phyloP scores from a whole-genome alignment of 2,329 filamentous ascomycete genomes.

The Coniochaeta sp. region DNA sequence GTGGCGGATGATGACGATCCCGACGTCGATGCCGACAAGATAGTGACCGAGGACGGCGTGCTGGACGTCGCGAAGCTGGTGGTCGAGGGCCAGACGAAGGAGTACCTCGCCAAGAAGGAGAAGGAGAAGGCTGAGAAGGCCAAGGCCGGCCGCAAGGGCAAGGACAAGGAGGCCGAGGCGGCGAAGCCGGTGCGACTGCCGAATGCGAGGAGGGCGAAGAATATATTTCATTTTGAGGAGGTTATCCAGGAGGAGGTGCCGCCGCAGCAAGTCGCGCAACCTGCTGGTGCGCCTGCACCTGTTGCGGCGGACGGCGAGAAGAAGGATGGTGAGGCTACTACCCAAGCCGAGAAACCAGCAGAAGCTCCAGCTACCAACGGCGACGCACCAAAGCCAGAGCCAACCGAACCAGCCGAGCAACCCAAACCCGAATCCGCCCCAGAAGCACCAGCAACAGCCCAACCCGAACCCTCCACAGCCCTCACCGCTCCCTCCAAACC shows the following conservation, averaged over 20 bases:
- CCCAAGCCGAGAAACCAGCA: background rate
- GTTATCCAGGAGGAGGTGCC: slow-evolving; percentile 47
- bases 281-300: slow-evolving; percentile 1
- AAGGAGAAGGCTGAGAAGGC: slow-evolving; percentile 66
- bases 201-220: slow-evolving; percentile 64
- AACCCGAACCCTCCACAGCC: slow-evolving; percentile 7
- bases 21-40: slow-evolving; percentile 31
- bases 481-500: slow-evolving; percentile 16
- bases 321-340: slow-evolving; percentile 5
- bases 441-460: slow-evolving; percentile 11
- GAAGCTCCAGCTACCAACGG: slow-evolving; percentile 2
- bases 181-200: slow-evolving; percentile 56
- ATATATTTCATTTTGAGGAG: slow-evolving; percentile 70
- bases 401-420: background rate
- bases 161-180: slow-evolving; percentile 47
- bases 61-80: slow-evolving; percentile 82
- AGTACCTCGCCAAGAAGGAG: slow-evolving; percentile 78
- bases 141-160: slow-evolving; percentile 52
- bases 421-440: slow-evolving; percentile 1
- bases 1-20: slow-evolving; percentile 27
- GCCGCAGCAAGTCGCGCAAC: slow-evolving; percentile 5
- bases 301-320: slow-evolving; percentile 1
- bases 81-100: slow-evolving; percentile 71
- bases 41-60: slow-evolving; percentile 59
- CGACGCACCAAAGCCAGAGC: slow-evolving; percentile 9